Conservation (phyloP, 2,329 filamentous ascomycete genomes). For the Calonectria pseudoreteaudii region DNA sequence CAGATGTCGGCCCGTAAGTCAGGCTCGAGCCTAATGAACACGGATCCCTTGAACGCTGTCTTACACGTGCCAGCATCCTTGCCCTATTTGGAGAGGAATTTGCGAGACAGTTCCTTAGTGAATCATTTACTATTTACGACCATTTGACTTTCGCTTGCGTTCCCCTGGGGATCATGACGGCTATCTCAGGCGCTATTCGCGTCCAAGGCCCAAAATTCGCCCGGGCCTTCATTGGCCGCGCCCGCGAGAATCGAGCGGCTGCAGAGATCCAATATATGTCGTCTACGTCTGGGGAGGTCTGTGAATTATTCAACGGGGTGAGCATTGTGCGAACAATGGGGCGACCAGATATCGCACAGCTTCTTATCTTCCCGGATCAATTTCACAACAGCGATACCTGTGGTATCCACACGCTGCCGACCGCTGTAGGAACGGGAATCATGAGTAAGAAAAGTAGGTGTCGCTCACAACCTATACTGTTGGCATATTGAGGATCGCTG, state of each 20-base stretch:
- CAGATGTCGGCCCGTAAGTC: neutral
- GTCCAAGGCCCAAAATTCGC: constrained; percentile 32
- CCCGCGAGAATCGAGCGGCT: constrained; percentile 34
- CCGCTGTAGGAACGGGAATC: neutral
- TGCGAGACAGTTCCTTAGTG: constrained; percentile 9
- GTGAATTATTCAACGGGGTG: constrained; percentile 41
- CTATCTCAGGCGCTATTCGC: constrained; percentile 39
- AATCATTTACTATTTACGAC: constrained; percentile 7
- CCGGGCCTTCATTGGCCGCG: constrained; percentile 42
- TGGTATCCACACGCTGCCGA: neutral
- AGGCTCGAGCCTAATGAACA: no score
- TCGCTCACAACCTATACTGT: no score
- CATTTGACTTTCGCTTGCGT: constrained; percentile 26
- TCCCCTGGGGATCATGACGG: constrained; percentile 44
- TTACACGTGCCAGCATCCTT: neutral
- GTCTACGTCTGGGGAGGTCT: constrained; percentile 42
- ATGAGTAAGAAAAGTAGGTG: no score
- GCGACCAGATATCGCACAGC: neutral
- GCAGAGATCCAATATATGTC: constrained; percentile 45
- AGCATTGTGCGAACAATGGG: constrained; percentile 8
- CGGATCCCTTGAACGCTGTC: neutral
- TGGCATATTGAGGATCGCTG: no score
- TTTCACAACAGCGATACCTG: neutral
- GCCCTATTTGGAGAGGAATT: constrained; percentile 15
- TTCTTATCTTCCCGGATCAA: constrained; percentile 1